Base-by-base conservation (phyloP, 495 filamentous ascomycete species). In the Hypoxylon trugodes region DNA sequence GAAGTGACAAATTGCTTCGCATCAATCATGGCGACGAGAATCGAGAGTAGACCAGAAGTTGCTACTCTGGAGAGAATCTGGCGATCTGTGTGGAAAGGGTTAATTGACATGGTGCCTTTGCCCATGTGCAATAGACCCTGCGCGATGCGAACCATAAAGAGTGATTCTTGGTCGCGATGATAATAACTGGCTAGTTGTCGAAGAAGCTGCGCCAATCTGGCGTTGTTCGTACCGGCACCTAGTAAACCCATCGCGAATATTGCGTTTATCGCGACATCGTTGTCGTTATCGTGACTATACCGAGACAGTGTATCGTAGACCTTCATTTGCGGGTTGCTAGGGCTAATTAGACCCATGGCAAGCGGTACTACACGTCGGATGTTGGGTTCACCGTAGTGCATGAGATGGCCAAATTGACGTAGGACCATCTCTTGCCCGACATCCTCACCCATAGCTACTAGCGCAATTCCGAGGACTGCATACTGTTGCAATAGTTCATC, bases 281-380 rank as follows among this genome's bases (percentile, higher is more conserved):
- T 96, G 81, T 99, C 95, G 66, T 96, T 99, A 79, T 99, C 95
- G 83, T 99, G 95, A 62, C 89, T 94, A 79, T 99, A 99, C 61
- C 95, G 84, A n/a, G 96, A 98, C 16, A 99, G 78, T 0, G 95
- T 98, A 72, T 99, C 95, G 77, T 99, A 99, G 28, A 99, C 90
- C 81, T 98, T 99, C 94, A 99, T 99, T 73, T 98, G 96, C 6
- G 95, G 95, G 78, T 98, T 99, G 79, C 92, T 96, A 21, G 95
- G 93, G 77, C 90, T 95, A 69, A 99, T 86, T 47, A 99, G 82
- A 68, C 91, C 95, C 93, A 99, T 96, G 15, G 95, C 95, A n/a
- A 99, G 82, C 16, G 95, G 95, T 16, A 99, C 96, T 22, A 92
- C 93, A 67, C 91, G 92, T 22, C 95, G 90, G 68, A 99, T 99